Base-by-base conservation (phyloP, 495 filamentous ascomycete genomes). In the Penicillium samsonianum region DNA sequence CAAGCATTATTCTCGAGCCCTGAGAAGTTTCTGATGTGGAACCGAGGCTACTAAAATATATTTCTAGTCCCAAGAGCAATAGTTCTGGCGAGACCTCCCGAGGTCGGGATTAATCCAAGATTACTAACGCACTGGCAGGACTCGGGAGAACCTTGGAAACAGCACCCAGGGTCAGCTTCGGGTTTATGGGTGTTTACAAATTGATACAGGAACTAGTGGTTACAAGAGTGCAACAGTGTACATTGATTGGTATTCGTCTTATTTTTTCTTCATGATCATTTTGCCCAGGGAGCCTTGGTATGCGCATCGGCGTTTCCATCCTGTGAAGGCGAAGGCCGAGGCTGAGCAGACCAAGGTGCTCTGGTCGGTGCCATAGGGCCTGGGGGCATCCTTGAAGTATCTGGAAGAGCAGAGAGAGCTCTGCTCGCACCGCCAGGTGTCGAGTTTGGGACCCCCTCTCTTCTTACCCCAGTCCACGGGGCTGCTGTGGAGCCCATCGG, bases 211-310 rank as follows among this genome's bases (percentile, higher is more conserved):
- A 26, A 46, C 20, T 43, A 23, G 20, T 4, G 28, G 25, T 25
- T 46, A 28, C 26, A 30, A 12, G 25, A 30, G 7, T 6, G 19
- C 9, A 19, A 38, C 11, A 49, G 4, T 35, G 28, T 5, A 37
- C 4, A 31, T 50, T 22, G 12, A 23, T 50, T 22, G 12, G n/a
- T 25, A 35, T 35, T 35, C 50, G 12, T 45, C 4, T 22, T 47
- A 23, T 38, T 46, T 19, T 53, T 46, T 47, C 43, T 48, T 12
- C 8, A 14, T 52, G 1, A 43, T 61, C 42, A 71, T 60, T 73
- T 73, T 2, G 71, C 73, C 76, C 76, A 79, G 17, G 77, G 77
- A 11, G 77, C 78, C 54, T 70, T 78, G 0, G 73, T 80, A 14
- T 64, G 65, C 1, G 65, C 60, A 51, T 68, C 64, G 19, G 16